Base-by-base conservation (phyloP, 805 yeast species). In the Candida arabinofermentans region DNA sequence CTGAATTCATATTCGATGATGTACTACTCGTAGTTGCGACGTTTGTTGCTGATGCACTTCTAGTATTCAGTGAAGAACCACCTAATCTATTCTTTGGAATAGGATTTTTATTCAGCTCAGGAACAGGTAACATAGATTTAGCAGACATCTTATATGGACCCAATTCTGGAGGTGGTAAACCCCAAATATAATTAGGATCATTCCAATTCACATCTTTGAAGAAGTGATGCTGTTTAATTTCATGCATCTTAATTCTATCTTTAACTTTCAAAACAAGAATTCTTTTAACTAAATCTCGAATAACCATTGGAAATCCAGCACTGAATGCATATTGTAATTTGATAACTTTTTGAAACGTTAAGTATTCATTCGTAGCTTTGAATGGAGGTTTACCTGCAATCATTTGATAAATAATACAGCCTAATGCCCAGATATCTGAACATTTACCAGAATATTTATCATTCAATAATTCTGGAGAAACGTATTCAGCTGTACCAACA, bases 401-500 rank as follows among this genome's bases (percentile, higher is more conserved):
- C 81, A 77, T 74, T 52, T 77, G 83, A 50, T 75, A 77, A 8
- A 77, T 56, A 8, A 77, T 71, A 57, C 83, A 77, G 3, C 81
- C 83, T 47, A 75, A 67, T 0, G 83, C 81, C 83, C 83, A 77
- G 14, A 77, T 61, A 53, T 77, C 83, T 18, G 79, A 76, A 0
- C 79, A 72, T 47, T 75, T 76, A 5, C 83, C 82, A 51, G 79
- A 73, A 51, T 78, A 81, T 53, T 83, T 85, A 54, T 75, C 85
- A 48, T 82, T 86, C 44, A 86, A 66, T 29, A 86, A 65, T 54
- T 86, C 95, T 0, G 95, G 95, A 0, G 90, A 81, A 6, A 85
- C 90, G 53, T 84, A 84, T 52, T 84, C 91, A 0, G 91, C 91
- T 0, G 91, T 85, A 4, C 95, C 95, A 23, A 86, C 95, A 64